Evolutionary conservation across 176 grass and related monocot species (phyloP).

Genomic region (Saccharum spontaneum): DNA sequence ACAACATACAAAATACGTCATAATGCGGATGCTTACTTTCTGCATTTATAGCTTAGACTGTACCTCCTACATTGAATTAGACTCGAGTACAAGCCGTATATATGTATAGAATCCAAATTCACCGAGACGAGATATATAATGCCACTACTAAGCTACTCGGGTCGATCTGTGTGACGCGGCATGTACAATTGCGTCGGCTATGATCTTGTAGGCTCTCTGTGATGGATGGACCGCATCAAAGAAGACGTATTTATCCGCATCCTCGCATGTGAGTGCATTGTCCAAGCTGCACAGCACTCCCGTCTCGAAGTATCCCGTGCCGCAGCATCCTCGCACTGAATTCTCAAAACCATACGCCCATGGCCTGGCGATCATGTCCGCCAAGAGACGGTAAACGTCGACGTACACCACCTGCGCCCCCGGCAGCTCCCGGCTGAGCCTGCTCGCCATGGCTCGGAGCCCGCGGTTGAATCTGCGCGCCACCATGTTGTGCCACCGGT

Average conservation of each 20-base stretch:
- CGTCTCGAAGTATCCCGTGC: conserved; percentile 31
- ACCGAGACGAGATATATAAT: too few species aligned
- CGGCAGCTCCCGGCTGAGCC: conserved; percentile 38
- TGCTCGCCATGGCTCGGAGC: conserved; percentile 27
- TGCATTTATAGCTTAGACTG: too few species aligned
- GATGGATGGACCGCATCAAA: conserved; percentile 41
- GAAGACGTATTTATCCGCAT: background rate
- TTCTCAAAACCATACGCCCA: conserved; percentile 43
- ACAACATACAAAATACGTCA: too few species aligned
- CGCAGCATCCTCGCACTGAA: conserved; percentile 28
- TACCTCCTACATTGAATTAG: too few species aligned
- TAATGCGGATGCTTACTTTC: too few species aligned
- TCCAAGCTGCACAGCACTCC: conserved; percentile 31
- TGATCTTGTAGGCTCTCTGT: conserved; percentile 27
- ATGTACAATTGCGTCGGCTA: background rate
- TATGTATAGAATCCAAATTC: too few species aligned
- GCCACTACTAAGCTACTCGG: too few species aligned
- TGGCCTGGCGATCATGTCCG: conserved; percentile 41
- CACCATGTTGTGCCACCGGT: conserved; percentile 31
- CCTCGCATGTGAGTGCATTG: conserved; percentile 1
- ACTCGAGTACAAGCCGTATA: too few species aligned
- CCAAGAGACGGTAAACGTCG: conserved; percentile 44
- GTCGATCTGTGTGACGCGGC: too few species aligned
- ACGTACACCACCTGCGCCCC: conserved; percentile 41
- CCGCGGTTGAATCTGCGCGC: conserved; percentile 43